Conservation (phyloP, 208 protist genomes). For the Crithidia brevicula region DNA sequence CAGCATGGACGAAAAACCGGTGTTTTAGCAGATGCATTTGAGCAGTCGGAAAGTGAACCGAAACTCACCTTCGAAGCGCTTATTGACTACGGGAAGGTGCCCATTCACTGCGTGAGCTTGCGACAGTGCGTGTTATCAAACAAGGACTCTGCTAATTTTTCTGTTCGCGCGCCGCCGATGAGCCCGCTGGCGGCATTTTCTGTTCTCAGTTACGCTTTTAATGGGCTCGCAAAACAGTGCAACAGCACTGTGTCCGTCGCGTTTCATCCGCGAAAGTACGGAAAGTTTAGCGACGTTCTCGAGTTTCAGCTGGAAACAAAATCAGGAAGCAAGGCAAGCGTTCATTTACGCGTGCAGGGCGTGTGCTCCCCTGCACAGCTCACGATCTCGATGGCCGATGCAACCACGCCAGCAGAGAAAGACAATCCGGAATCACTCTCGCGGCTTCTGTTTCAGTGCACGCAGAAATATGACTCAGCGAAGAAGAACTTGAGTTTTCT, state of each 20-base stretch:
- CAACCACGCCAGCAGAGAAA: conserved; percentile 6
- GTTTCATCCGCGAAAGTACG: conserved; percentile 70
- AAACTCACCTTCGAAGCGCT: conserved; percentile 10
- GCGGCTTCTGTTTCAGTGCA: conserved; percentile 43
- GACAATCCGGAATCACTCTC: conserved; percentile 29
- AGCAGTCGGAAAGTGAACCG: neutral
- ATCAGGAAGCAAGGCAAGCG: neutral
- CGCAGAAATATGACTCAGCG: conserved; percentile 27
- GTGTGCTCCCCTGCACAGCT: conserved; percentile 64
- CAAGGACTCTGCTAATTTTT: conserved; percentile 27
- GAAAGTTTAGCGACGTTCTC: conserved; percentile 50
- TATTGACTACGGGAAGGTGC: conserved; percentile 70
- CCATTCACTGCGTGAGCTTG: conserved; percentile 49
- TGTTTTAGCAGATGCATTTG: neutral
- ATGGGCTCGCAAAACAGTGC: conserved; percentile 29
- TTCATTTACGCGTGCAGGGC: conserved; percentile 38
- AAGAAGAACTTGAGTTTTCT: conserved; percentile 33
- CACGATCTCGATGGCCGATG: conserved; percentile 36
- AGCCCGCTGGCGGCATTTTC: conserved; percentile 67
- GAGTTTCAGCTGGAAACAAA: conserved; percentile 31
- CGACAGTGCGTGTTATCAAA: conserved; percentile 52
- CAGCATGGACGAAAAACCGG: neutral
- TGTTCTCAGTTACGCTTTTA: conserved; percentile 42
- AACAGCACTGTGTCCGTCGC: conserved; percentile 47
- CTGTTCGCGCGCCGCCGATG: conserved; percentile 52